Evolutionary conservation across 441 rosid genomes (phyloP), one percentile per base, ranked within the genome.

Genomic region (Adansonia rubrostipa): DNA sequence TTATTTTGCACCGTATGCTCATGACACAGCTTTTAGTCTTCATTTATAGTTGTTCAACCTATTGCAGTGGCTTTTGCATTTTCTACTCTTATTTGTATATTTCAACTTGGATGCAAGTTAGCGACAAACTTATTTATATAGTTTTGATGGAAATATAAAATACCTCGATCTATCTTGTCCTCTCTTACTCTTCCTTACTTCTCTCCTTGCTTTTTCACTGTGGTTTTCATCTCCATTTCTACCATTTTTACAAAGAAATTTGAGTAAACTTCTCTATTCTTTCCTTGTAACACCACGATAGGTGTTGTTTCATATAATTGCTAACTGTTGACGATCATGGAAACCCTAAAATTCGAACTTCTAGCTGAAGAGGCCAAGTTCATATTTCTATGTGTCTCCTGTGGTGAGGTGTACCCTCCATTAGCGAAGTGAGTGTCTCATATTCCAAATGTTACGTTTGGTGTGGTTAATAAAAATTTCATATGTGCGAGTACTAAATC

Each of bases 41-140:
- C 51, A 57, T 28, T 47, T 74, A 60, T 4, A 13, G 4, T 44
- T 58, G 64, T 40, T 72, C 19, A 45, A 9, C 64, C 66, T 57
- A 56, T 36, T 42, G 40, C 17, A 10, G n/a, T 33, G 75, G 61
- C 33, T 71, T 71, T 71, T 53, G 53, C 50, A 56, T 73, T 73
- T 73, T 44, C 48, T 36, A 40, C 19, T 57, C 53, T 56, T 73
- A 73, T 57, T 40, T 58, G 11, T 44, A 36, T 33, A 33, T 53
- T 57, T 73, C 19, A 73, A 73, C 64, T 73, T 54, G 15, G 76
- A 72, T 40, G 76, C 51, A 17, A 72, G 20, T 54, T 56, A 36
- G 65, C 14, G 20, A 47, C 53, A 19, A 14, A 6, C 40, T 69
- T 13, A 69, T 48, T 69, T 69, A 8, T 69, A 69, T 51, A 9